A percentile compares a stretch with the other conserved stretches of the same genome.
These are phyloP conservation scores for Backusella morwellensis DNA, from an alignment of 192 early-diverging fungal genomes.

Conservation along the genomic window DNA sequence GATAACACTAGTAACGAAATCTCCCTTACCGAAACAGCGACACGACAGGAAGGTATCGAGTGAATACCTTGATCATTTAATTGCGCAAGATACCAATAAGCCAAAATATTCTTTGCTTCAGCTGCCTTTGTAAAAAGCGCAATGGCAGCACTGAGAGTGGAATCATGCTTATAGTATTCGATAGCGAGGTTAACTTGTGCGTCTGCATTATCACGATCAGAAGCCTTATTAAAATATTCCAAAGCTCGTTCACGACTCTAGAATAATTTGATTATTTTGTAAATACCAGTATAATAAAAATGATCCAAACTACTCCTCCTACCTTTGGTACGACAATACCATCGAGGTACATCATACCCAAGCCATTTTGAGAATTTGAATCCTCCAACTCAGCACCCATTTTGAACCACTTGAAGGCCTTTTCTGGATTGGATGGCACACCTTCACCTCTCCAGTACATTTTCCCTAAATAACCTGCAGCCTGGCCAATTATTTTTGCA, in stretches of 20 bases:
- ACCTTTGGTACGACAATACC: slow-evolving; percentile 53
- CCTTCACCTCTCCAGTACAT: slow-evolving; percentile 96
- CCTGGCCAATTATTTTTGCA: slow-evolving; percentile 53
- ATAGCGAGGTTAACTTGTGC: slow-evolving; percentile 77
- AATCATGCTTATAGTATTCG: slow-evolving; percentile 35
- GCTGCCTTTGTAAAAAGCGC: slow-evolving; percentile 59
- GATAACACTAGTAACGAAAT: neutral
- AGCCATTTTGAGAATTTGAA: slow-evolving; percentile 62
- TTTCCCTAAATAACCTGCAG: slow-evolving; percentile 76
- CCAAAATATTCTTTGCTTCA: slow-evolving; percentile 63
- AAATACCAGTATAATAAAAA: neutral
- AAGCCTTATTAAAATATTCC: slow-evolving; percentile 66
- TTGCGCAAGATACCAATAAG: slow-evolving; percentile 79
- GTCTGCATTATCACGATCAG: slow-evolving; percentile 66
- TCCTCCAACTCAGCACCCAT: slow-evolving; percentile 63
- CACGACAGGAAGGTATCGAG: slow-evolving; percentile 53
- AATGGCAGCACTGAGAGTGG: slow-evolving; percentile 38
- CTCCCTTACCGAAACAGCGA: slow-evolving; percentile 60
- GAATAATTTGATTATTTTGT: neutral
- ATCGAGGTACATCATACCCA: slow-evolving; percentile 81
- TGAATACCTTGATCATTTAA: slow-evolving; percentile 59
- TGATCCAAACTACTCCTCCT: neutral
- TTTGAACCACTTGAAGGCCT: slow-evolving; percentile 79
- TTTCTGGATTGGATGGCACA: slow-evolving; percentile 49
- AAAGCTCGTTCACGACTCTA: slow-evolving; percentile 57